A percentile compares a stretch with the other conserved stretches of the same genome.
Evolutionary conservation across 768 basidiomycete species (phyloP).

Genomic region (Erythrobasidium yunnanense): DNA sequence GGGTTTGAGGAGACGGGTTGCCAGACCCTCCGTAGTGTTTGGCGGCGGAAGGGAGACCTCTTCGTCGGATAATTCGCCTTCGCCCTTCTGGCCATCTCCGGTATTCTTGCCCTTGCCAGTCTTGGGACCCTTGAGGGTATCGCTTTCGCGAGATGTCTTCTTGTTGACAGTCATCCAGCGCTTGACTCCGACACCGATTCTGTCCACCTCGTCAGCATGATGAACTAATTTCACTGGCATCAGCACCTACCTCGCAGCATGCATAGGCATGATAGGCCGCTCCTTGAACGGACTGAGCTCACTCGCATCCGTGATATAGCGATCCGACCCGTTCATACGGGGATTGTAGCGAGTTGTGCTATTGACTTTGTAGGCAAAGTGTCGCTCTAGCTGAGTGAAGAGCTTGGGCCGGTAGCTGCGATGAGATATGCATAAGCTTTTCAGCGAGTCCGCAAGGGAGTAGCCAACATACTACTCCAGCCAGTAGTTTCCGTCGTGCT

Average conservation of each 20-base stretch:
- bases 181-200: not conserved
- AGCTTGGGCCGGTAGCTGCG: slow-evolving; percentile 59
- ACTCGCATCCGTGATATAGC: not conserved
- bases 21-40: slow-evolving; percentile 33
- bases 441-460: not conserved
- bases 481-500: slow-evolving; percentile 50
- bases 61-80: not conserved
- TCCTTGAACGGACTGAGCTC: not conserved
- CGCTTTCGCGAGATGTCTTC: not conserved
- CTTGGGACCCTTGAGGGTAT: not conserved
- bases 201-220: not conserved
- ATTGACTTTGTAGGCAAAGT: slow-evolving; percentile 88
- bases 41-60: not conserved
- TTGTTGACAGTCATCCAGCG: not conserved
- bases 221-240: too few species aligned
- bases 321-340: not conserved
- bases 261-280: not conserved
- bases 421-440: not conserved
- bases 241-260: too few species aligned
- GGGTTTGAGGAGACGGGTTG: slow-evolving; percentile 29
- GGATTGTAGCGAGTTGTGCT: slow-evolving; percentile 55
- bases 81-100: not conserved
- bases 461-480: slow-evolving; percentile 16
- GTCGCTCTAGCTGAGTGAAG: slow-evolving; percentile 74
- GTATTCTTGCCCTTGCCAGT: not conserved